Conservation (phyloP, 441 rosid species). For the Lepidium campestre region DNA sequence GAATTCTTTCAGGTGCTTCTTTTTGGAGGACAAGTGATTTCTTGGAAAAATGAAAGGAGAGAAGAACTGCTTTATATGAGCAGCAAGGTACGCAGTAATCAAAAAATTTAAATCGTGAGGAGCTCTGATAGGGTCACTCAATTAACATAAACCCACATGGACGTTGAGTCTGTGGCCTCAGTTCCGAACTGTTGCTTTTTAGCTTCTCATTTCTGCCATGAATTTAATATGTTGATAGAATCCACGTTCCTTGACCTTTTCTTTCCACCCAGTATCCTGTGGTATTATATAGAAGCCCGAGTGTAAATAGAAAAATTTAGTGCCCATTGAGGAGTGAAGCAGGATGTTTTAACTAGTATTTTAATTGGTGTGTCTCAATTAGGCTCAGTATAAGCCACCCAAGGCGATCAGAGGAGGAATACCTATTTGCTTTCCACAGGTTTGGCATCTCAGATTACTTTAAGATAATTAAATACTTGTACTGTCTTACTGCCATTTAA, state of each 20-base stretch:
- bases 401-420: conserved; percentile 62
- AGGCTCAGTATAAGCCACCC: conserved; percentile 51
- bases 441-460: conserved; percentile 24
- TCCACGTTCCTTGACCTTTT: background rate
- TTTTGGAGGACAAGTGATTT: conserved; percentile 81
- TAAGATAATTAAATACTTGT: background rate
- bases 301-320: background rate
- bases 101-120: background rate
- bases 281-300: background rate
- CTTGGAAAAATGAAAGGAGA: conserved; percentile 88
- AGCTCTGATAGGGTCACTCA: background rate
- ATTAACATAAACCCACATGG: background rate
- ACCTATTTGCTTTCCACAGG: conserved; percentile 63
- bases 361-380: conserved; percentile 13
- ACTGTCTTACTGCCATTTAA: background rate
- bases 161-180: background rate
- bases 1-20: conserved; percentile 67
- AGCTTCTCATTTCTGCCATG: conserved; percentile 2
- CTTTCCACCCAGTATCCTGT: background rate
- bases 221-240: background rate
- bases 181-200: background rate
- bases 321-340: background rate
- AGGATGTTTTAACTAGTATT: background rate
- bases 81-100: conserved; percentile 51
- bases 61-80: conserved; percentile 84